Evolutionary conservation across 176 grass and related monocot genomes (phyloP), one percentile per base, ranked within the genome.

Genomic region (Juncus inflexus): DNA sequence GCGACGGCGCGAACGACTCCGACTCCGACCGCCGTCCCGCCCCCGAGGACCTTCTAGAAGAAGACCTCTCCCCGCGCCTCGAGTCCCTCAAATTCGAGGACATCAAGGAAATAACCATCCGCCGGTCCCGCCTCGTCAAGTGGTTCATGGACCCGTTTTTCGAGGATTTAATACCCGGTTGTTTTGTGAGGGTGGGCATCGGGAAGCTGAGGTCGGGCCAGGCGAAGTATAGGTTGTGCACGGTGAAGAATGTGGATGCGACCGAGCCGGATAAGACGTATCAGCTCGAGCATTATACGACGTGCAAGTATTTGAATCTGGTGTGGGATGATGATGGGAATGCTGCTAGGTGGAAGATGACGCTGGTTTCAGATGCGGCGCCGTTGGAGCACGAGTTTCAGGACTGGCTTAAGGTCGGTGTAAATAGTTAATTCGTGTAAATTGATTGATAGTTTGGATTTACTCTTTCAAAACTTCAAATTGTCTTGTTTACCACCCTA

Each of bases 91-190:
- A 83, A 66, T 92, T 89, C 60, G 88, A 91, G 12, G 87, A 97
- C 58, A 77, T 91, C 3, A 86, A 66, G 55, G 79, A 77, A 50
- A 97, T 97, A 65, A 97, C 94, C 19, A 82, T 97, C 15, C 74
- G 81, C 35, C 83, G 88, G 75, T 84, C 85, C 40, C 86, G 88
- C 64, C 80, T 97, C 43, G 84, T 89, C 35, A 97, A 91, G 65
- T 97, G 94, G 94, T 97, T 89, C 80, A 86, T 91, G 87, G 94
- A 97, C 64, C 94, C 94, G 11, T 97, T 97, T 65, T 97, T 97
- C 35, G 94, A 97, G 71, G 94, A 89, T 2, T 79, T 89, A 1
- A 60, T 92, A 15, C 42, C 68, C 41, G 88, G 88, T 40, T 97
- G 94, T 56, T 97, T 91, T 61, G 88, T 97, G 58, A 74, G 88